phyloP scores from a whole-genome alignment of 179 eudicot species.

The Pouteria campechiana region DNA sequence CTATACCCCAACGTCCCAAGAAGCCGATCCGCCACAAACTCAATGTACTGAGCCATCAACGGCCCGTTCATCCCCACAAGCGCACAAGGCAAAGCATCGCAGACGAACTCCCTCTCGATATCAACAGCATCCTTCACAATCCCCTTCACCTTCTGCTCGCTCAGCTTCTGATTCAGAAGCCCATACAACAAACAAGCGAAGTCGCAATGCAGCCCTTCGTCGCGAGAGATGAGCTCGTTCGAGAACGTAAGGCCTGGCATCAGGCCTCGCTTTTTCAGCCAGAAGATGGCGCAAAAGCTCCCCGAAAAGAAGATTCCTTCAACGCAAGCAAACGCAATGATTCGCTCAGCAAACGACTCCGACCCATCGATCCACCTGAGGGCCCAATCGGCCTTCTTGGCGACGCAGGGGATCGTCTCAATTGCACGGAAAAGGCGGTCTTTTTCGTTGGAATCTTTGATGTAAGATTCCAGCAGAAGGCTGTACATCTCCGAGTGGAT shows the following conservation, averaged over 20 bases:
- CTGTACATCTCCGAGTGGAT: conserved; percentile 79
- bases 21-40: conserved; percentile 72
- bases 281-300: conserved; percentile 67
- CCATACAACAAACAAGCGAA: conserved; percentile 64
- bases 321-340: conserved; percentile 68
- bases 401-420: conserved; percentile 59
- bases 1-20: conserved; percentile 48
- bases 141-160: conserved; percentile 47
- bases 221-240: conserved; percentile 72
- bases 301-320: conserved; percentile 81
- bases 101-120: conserved; percentile 74
- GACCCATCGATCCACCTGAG: conserved; percentile 52
- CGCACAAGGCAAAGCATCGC: conserved; percentile 68
- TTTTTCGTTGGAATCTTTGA: conserved; percentile 51
- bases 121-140: conserved; percentile 59
- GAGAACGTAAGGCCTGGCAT: conserved; percentile 92
- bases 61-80: conserved; percentile 75
- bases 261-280: conserved; percentile 76
- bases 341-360: conserved; percentile 54
- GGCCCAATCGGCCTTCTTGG: conserved; percentile 66
- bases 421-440: conserved; percentile 47
- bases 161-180: conserved; percentile 39
- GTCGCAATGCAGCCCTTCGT: conserved; percentile 77
- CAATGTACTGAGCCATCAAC: conserved; percentile 66
- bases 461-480: conserved; percentile 52